Percentiles rank a stretch among this genome's conserved stretches.
These are phyloP conservation scores for Hypoxylon lenormandii DNA, from an alignment of 495 filamentous ascomycete species.

Conservation along the genomic window DNA sequence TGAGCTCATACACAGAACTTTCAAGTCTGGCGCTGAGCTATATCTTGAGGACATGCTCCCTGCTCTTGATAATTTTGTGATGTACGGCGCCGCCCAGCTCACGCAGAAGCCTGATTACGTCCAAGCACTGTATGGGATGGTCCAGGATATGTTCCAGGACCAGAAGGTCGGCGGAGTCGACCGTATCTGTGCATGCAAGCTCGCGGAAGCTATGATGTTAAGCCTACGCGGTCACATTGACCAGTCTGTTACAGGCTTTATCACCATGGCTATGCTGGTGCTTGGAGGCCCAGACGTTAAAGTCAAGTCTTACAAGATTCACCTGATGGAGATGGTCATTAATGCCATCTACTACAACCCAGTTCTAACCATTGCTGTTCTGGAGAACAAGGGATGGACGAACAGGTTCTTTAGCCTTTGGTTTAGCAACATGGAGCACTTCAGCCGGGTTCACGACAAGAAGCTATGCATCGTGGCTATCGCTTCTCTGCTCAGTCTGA, in stretches of 20 bases:
- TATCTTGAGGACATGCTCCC: slow-evolving; percentile 99
- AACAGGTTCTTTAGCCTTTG: slow-evolving; percentile 99
- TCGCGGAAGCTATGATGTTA: slow-evolving; percentile 95
- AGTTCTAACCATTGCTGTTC: slow-evolving; percentile 77
- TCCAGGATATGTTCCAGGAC: slow-evolving; percentile 73
- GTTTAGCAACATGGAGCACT: slow-evolving; percentile 95
- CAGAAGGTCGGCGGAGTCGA: slow-evolving; percentile 94
- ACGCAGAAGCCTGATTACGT: slow-evolving; percentile 86
- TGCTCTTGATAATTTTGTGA: slow-evolving; percentile 94
- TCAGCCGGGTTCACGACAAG: slow-evolving; percentile 96
- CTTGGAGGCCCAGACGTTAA: slow-evolving; percentile 76
- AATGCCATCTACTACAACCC: slow-evolving; percentile 99
- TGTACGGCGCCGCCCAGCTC: slow-evolving; percentile 84
- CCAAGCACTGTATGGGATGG: slow-evolving; percentile 86
- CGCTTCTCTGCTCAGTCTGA: slow-evolving; percentile 79
- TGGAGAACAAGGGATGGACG: slow-evolving; percentile 94
- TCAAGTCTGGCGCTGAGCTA: slow-evolving; percentile 95
- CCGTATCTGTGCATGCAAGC: slow-evolving; percentile 98
- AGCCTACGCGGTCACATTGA: slow-evolving; percentile 92
- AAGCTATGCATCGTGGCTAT: slow-evolving; percentile 96
- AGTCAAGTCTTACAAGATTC: slow-evolving; percentile 90
- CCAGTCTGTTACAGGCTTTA: slow-evolving; percentile 83
- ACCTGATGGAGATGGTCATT: slow-evolving; percentile 99
- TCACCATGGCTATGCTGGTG: slow-evolving; percentile 86
- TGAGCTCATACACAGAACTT: slow-evolving; percentile 93